Evolutionary conservation across 441 rosid genomes (phyloP), one percentile per base, ranked within the genome.

Genomic region (Iberis amara): DNA sequence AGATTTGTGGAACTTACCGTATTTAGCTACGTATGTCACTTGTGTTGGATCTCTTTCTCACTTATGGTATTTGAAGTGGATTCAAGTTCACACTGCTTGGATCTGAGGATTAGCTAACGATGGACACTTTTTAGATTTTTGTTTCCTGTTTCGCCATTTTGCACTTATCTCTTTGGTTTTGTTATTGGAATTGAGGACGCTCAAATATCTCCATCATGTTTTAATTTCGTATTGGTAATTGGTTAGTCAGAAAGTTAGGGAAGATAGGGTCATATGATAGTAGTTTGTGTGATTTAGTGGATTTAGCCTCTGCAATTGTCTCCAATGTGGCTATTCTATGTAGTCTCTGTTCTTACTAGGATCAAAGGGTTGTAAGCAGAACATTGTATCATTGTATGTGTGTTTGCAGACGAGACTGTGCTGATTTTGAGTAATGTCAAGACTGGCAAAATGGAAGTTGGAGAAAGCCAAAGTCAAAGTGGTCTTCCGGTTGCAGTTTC

Each of bases 381-480:
- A 27, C 55, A 32, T 62, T 26, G 13, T 28, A n/a, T 48, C 55
- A 32, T 62, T 26, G 13, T 28, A n/a, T 48, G 18, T 55, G 61
- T 64, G 43, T 3, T 56, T 68, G 69, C 68, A 68, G 77, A 66
- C 54, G 69, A 73, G 61, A 59, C 74, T 65, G 54, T 61, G 52
- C 61, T 76, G 7, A 65, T 49, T 44, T 58, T 38, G 57, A 66
- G 78, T 45, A 62, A 94, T 94, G 99, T 94, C 97, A 61, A 85
- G 95, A 76, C 55, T 74, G 42, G 52, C 87, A 7, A 89, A 75
- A 82, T 89, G 97, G 99, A 89, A 81, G 79, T 65, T 79, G 39
- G 99, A 94, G 86, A 94, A 89, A 80, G 83, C 94, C 23, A 94
- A 94, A 85, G 85, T 80, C 23, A 94, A 94, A 79, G 96, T 94